Evolutionary conservation across 768 basidiomycete genomes (phyloP).

Genomic region (Leccinum imitatum): DNA sequence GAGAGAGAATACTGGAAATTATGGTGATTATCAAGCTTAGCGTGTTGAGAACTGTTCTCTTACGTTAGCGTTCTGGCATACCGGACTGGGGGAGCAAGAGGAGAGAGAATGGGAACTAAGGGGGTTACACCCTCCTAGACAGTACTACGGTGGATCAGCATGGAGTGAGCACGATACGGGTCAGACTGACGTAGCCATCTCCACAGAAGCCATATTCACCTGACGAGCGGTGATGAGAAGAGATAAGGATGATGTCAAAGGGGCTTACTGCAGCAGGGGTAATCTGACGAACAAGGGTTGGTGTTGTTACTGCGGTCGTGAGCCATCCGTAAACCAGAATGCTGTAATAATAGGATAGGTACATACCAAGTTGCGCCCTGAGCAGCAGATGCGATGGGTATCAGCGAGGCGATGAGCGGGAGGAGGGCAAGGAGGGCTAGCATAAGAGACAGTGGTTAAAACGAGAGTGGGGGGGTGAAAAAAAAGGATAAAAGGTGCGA

Average conservation of each 20-base stretch:
- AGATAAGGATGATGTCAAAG: not conserved
- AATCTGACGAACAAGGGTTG: slow-evolving; percentile 34
- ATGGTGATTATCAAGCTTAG: not conserved
- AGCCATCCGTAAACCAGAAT: not conserved
- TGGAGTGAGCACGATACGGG: not conserved
- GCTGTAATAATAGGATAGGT: not conserved
- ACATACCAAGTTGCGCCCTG: slow-evolving; percentile 31
- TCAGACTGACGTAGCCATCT: slow-evolving; percentile 35
- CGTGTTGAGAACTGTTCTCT: slow-evolving; percentile 15
- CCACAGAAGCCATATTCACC: slow-evolving; percentile 60
- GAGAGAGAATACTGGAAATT: slow-evolving; percentile 54
- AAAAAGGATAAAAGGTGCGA: not conserved
- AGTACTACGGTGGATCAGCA: slow-evolving; percentile 50
- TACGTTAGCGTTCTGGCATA: slow-evolving; percentile 66
- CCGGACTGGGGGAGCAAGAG: slow-evolving; percentile 70
- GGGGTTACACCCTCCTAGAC: slow-evolving; percentile 86
- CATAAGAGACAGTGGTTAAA: slow-evolving; percentile 23
- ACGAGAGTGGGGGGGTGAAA: slow-evolving; percentile 12
- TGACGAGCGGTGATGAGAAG: slow-evolving; percentile 13
- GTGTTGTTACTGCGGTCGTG: slow-evolving; percentile 36
- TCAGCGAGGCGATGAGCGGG: slow-evolving; percentile 16
- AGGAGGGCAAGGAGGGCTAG: slow-evolving; percentile 18
- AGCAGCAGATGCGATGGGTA: slow-evolving; percentile 19
- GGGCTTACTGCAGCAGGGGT: slow-evolving; percentile 45
- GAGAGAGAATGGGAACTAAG: slow-evolving; percentile 58